A percentile compares a stretch with the other conserved stretches of the same genome.
These are phyloP conservation scores for Fistulinella prunicolor DNA, from an alignment of 768 basidiomycete species.

Conservation along the genomic window DNA sequence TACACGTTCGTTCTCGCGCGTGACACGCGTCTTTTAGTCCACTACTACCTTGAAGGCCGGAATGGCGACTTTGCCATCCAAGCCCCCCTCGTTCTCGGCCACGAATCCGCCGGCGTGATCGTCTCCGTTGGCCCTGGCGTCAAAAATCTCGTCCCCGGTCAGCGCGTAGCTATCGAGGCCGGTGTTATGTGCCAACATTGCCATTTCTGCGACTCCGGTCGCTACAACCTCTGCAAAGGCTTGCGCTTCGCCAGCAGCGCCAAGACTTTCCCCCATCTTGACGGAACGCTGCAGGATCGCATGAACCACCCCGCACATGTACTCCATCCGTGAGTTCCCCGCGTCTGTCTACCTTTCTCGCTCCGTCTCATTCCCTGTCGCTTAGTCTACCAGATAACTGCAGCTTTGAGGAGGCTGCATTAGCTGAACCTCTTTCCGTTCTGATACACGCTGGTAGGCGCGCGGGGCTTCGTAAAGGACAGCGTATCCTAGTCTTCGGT, in stretches of 20 bases:
- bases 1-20: constrained; percentile 2
- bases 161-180: constrained; percentile 91
- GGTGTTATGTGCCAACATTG: constrained; percentile 85
- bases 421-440: constrained; percentile 94
- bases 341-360: neutral
- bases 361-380: constrained; percentile 9
- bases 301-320: constrained; percentile 89
- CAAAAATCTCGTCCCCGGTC: constrained; percentile 62
- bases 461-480: constrained; percentile 44
- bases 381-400: constrained; percentile 70
- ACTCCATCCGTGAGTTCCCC: constrained; percentile 73
- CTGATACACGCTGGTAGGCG: constrained; percentile 64
- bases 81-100: constrained; percentile 86
- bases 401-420: constrained; percentile 76
- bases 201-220: constrained; percentile 63
- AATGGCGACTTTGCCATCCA: constrained; percentile 92
- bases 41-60: constrained; percentile 85
- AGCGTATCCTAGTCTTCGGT: constrained; percentile 84
- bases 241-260: constrained; percentile 91
- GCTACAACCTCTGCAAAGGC: constrained; percentile 90
- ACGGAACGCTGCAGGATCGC: constrained; percentile 83
- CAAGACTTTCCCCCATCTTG: constrained; percentile 88
- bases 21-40: constrained; percentile 48
- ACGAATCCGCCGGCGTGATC: constrained; percentile 88
- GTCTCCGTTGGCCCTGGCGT: constrained; percentile 79